Evolutionary conservation across 176 grass and related monocot species (phyloP), one percentile per base, ranked within the genome.

Genomic region (Cocos nucifera): DNA sequence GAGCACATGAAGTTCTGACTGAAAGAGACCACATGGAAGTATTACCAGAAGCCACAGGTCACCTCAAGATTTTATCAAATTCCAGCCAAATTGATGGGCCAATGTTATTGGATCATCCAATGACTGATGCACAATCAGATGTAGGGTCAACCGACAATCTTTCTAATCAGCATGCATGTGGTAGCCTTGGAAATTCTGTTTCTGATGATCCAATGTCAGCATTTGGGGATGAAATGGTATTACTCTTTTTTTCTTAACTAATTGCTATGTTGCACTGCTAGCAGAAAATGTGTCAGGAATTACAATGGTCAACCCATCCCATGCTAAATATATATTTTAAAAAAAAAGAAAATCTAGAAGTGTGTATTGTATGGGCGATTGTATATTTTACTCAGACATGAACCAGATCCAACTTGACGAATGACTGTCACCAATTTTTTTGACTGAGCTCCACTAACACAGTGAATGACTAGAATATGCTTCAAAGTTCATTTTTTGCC

Each of bases 121-220:
- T 66, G 71, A 66, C 72, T 77, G 79, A 85, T 85, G 78, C 75
- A 50, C 78, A 77, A 27, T 86, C 73, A 51, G 69, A 79, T 63
- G 63, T 69, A 55, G 75, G 69, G 65, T 76, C 65, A 62, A 69
- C 72, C 67, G 72, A 70, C 54, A 58, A 30, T 54, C 26, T 14
- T 58, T 27, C 70, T 7, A 54, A 50, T 32, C 65, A 21, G 8
- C 51, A 67, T 30, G 24, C n/a, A 35, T 35, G 51, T 21, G 26
- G 51, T 19, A 67, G n/a, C 74, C 49, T 23, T 59, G 68, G 51
- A 29, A 86, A 56, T 61, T 74, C 71, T 15, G 61, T 77, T 52
- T 64, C 48, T 29, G 49, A 74, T 60, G 62, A 63, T 49, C 67
- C 75, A 56, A 51, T 57, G 56, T 53, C 58, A 25, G 66, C 76